These are phyloP conservation scores for Pseudocercospora crystallina DNA, from an alignment of 2,329 filamentous ascomycete species.

Conservation along the genomic window DNA sequence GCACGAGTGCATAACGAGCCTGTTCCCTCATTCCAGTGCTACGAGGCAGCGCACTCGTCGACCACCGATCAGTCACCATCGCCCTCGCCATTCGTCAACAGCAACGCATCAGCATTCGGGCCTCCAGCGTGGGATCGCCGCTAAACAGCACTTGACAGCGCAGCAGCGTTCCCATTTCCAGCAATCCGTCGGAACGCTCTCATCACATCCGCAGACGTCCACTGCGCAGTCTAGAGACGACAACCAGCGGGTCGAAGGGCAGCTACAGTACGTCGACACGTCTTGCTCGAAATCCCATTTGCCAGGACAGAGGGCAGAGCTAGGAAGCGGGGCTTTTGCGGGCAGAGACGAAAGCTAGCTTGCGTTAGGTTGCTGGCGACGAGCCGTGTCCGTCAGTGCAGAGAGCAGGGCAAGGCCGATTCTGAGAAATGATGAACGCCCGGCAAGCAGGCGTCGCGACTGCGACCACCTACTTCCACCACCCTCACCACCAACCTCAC, in stretches of 20 bases:
- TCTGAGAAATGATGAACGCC: conserved; percentile 27
- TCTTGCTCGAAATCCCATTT: conserved; percentile 6
- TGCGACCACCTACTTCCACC: conserved; percentile 24
- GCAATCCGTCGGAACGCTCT: neutral
- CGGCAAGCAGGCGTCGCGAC: conserved; percentile 28
- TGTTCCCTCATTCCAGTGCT: conserved; percentile 8
- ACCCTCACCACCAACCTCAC: conserved; percentile 17
- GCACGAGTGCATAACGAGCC: conserved; percentile 12
- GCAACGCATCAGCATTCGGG: conserved; percentile 6
- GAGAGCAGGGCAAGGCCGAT: too few relatives aligned
- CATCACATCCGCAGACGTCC: too few relatives aligned
- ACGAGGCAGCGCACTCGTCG: too few relatives aligned
- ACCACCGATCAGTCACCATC: too few relatives aligned
- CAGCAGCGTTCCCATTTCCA: conserved; percentile 12
- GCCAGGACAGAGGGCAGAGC: conserved; percentile 6
- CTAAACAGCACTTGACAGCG: conserved; percentile 16
- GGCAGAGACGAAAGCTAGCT: conserved; percentile 23
- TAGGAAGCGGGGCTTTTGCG: conserved; percentile 10
- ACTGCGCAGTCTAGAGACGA: too few relatives aligned
- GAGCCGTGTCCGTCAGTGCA: conserved; percentile 3
- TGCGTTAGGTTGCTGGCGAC: conserved; percentile 11
- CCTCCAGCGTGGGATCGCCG: conserved; percentile 7
- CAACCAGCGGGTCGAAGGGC: neutral
- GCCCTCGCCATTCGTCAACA: neutral
- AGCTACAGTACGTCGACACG: conserved; percentile 1